Conservation (phyloP, 202 grass and related monocot species). For the Bolboschoenoplectus hybrid region DNA sequence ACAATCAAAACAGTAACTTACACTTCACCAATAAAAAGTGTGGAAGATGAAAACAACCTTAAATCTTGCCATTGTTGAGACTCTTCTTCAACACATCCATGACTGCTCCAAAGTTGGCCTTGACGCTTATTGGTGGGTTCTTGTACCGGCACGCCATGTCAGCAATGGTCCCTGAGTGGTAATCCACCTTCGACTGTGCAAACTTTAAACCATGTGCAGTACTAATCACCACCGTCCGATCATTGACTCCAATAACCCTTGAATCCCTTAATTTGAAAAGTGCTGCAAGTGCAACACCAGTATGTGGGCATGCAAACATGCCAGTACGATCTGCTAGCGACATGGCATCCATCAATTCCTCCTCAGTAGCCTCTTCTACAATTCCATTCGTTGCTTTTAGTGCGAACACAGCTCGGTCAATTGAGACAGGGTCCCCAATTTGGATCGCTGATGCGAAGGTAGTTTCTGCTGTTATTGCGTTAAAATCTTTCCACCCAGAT, state of each 20-base stretch:
- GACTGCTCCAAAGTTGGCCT: slow-evolving; percentile 77
- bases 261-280: slow-evolving; percentile 69
- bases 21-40: not conserved
- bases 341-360: slow-evolving; percentile 89
- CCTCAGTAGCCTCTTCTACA: slow-evolving; percentile 87
- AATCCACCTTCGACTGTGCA: slow-evolving; percentile 83
- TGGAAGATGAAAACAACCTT: slow-evolving; percentile 41
- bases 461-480: slow-evolving; percentile 61
- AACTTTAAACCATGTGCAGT: slow-evolving; percentile 88
- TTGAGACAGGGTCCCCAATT: slow-evolving; percentile 82
- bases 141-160: slow-evolving; percentile 76
- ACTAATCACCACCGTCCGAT: slow-evolving; percentile 80
- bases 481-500: slow-evolving; percentile 68
- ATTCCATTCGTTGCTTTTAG: slow-evolving; percentile 72
- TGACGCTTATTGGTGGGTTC: slow-evolving; percentile 74
- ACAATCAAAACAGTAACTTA: not conserved
- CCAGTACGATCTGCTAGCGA: slow-evolving; percentile 78
- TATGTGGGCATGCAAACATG: slow-evolving; percentile 93
- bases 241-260: slow-evolving; percentile 65
- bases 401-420: slow-evolving; percentile 67
- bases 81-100: slow-evolving; percentile 85
- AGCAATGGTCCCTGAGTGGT: slow-evolving; percentile 74
- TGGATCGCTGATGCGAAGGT: slow-evolving; percentile 86
- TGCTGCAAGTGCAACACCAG: slow-evolving; percentile 84
- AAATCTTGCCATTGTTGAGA: slow-evolving; percentile 60